These are phyloP conservation scores for Phialophora tarda DNA, from an alignment of 2,329 filamentous ascomycete species.

Conservation along the genomic window DNA sequence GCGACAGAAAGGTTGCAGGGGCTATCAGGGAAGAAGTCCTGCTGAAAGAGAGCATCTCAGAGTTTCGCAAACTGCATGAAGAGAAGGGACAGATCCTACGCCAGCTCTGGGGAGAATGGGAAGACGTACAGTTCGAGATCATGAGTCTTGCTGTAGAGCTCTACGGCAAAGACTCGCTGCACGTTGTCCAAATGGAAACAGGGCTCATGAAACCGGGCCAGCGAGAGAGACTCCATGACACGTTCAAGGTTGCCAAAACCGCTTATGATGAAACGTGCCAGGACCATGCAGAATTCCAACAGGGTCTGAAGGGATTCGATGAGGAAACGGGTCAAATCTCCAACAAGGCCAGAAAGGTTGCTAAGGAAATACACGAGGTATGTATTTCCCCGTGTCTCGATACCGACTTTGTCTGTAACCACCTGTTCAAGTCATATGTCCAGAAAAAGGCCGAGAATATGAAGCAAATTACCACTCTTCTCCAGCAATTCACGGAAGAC, in stretches of 20 bases:
- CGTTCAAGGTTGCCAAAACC: conserved; percentile 13
- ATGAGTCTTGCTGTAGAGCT: conserved; percentile 33
- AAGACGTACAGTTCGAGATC: conserved; percentile 31
- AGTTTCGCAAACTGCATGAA: conserved; percentile 26
- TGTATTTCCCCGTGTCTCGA: not conserved
- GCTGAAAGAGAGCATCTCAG: conserved; percentile 18
- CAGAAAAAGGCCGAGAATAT: conserved; percentile 30
- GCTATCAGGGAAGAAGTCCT: conserved; percentile 17
- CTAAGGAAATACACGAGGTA: conserved; percentile 33
- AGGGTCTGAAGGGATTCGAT: conserved; percentile 22
- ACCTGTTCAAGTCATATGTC: conserved; percentile 27
- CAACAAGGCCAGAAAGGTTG: conserved; percentile 26
- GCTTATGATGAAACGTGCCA: conserved; percentile 4
- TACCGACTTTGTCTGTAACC: conserved; percentile 4
- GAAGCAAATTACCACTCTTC: conserved; percentile 27
- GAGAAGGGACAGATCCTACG: conserved; percentile 30
- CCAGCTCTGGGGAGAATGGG: conserved; percentile 35
- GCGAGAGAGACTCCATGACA: conserved; percentile 19
- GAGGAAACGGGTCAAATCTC: conserved; percentile 23
- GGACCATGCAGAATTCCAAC: conserved; percentile 13
- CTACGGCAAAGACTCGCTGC: conserved; percentile 28
- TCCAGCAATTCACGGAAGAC: conserved; percentile 29
- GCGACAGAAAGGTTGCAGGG: not conserved
- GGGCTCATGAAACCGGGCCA: conserved; percentile 26
- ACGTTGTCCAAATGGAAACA: conserved; percentile 15